These are phyloP conservation scores for Periconia sp. DNA, from an alignment of 2,329 filamentous ascomycete species.

Conservation along the genomic window DNA sequence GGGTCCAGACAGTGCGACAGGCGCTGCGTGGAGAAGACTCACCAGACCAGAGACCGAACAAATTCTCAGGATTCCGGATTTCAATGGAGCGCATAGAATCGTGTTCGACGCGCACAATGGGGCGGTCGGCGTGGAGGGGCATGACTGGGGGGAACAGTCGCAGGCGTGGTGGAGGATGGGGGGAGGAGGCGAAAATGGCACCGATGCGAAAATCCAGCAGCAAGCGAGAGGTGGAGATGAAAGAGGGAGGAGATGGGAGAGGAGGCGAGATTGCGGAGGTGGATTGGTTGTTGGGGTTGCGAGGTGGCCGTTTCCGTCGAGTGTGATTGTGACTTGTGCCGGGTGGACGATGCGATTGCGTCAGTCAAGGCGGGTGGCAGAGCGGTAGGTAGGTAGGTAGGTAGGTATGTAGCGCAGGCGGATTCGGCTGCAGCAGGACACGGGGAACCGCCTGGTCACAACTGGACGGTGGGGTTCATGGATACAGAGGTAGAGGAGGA, in stretches of 20 bases:
- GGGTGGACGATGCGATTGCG: conserved; percentile 10
- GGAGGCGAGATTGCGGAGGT: background rate
- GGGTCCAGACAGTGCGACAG: too few species aligned
- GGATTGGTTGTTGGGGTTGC: conserved; percentile 4
- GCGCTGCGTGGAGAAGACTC: conserved; percentile 45
- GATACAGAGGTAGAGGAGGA: conserved; percentile 1
- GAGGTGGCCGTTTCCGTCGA: conserved; percentile 18
- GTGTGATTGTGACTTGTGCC: background rate
- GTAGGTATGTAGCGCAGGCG: conserved; percentile 6
- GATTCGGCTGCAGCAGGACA: conserved; percentile 20
- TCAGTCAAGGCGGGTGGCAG: conserved; percentile 1
- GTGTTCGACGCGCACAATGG: conserved; percentile 88
- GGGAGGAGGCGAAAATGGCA: conserved; percentile 2
- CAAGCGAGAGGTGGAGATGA: background rate
- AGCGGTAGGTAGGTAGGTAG: too few species aligned
- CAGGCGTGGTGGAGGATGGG: conserved; percentile 11
- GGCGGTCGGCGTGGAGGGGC: conserved; percentile 80
- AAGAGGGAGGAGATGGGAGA: background rate
- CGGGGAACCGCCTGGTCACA: conserved; percentile 10
- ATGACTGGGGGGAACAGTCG: conserved; percentile 53
- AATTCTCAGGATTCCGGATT: conserved; percentile 85
- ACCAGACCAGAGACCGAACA: conserved; percentile 98
- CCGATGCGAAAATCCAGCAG: background rate
- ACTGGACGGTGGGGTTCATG: conserved; percentile 8
- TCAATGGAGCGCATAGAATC: conserved; percentile 94